Evolutionary conservation across 768 basidiomycete genomes (phyloP).

Genomic region (Austroboletus festivus): DNA sequence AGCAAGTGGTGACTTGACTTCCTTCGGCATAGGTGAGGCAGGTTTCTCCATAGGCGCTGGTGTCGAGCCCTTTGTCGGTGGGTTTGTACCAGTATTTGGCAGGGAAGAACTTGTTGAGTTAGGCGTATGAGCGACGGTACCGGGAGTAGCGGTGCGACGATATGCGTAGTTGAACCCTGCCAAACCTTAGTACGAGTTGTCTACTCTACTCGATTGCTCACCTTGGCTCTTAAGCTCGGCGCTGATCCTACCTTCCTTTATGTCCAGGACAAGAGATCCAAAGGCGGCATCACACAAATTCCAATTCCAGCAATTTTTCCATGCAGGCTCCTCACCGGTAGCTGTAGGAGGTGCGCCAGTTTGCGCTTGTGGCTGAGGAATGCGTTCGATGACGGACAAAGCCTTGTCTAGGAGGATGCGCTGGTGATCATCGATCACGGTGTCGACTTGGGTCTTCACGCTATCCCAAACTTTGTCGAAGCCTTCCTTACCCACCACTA

Average conservation of each 20-base stretch:
- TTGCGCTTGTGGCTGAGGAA: constrained; percentile 55
- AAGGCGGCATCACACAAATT: constrained; percentile 95
- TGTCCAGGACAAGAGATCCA: constrained; percentile 81
- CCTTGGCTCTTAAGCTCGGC: constrained; percentile 93
- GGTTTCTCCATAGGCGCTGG: constrained; percentile 37
- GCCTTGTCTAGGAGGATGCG: constrained; percentile 86
- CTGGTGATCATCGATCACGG: constrained; percentile 89
- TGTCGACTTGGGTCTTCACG: constrained; percentile 87
- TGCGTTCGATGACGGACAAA: constrained; percentile 74
- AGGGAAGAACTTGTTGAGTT: constrained; percentile 53
- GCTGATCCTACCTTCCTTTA: constrained; percentile 90
- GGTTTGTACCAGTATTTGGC: constrained; percentile 36
- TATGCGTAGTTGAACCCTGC: constrained; percentile 96
- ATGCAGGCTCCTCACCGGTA: constrained; percentile 81
- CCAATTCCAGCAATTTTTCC: constrained; percentile 99
- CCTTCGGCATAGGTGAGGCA: constrained; percentile 29
- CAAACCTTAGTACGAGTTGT: constrained; percentile 4
- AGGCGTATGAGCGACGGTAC: constrained; percentile 55
- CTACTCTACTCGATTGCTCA: constrained; percentile 30
- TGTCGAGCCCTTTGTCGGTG: constrained; percentile 33
- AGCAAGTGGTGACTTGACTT: constrained; percentile 34
- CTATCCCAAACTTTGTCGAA: constrained; percentile 95
- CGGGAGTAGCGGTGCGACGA: constrained; percentile 63
- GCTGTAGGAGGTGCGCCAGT: constrained; percentile 42
- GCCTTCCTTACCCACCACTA: constrained; percentile 69